Evolutionary conservation across 345 rosid species (phyloP), one percentile per base, ranked within the genome.

Genomic region (Eucalyptus globulus): DNA sequence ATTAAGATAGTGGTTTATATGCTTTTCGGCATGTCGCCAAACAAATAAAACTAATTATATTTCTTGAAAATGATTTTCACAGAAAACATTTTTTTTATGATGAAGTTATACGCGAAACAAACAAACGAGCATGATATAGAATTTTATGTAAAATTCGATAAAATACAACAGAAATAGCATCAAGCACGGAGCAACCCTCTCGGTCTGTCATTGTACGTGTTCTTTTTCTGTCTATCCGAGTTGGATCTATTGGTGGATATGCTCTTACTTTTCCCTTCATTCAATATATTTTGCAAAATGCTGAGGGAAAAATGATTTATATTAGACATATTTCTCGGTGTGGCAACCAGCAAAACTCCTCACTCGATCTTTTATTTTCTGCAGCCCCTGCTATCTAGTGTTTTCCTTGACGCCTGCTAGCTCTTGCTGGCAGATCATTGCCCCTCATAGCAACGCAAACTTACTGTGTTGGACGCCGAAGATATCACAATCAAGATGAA

Each of bases 81-180:
- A 1, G 3, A 9, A 21, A 56, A 9, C 12, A 2, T 56, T 56
- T 56, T 56, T 56, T 22, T 56, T 56, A 56, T 56, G 29, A 27
- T 27, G 67, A 60, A 26, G 7, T 0, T 5, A 60, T 26, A 26
- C 0, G n/a, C 0, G 2, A 60, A 26, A 60, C n/a, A 27, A 11
- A 60, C 8, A 60, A 58, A 26, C 4, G 14, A 60, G 1, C 8
- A 60, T 26, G n/a, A 58, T 24, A 26, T 11, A 60, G 31, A 60
- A 60, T 60, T 26, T 60, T 26, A 60, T 11, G 67, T 26, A 27
- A 60, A 60, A 26, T 60, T 60, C 31, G 0, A 11, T 60, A 60
- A 60, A 60, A 26, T 11, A 26, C 14, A 8, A 60, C 12, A 27
- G 8, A 60, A 60, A 60, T 27, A 11, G 67, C 31, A 60, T 60